Percentiles rank a stretch among this genome's conserved stretches.
These are phyloP conservation scores for Hamigera avellanea DNA, from an alignment of 495 filamentous ascomycete species.

Conservation along the genomic window DNA sequence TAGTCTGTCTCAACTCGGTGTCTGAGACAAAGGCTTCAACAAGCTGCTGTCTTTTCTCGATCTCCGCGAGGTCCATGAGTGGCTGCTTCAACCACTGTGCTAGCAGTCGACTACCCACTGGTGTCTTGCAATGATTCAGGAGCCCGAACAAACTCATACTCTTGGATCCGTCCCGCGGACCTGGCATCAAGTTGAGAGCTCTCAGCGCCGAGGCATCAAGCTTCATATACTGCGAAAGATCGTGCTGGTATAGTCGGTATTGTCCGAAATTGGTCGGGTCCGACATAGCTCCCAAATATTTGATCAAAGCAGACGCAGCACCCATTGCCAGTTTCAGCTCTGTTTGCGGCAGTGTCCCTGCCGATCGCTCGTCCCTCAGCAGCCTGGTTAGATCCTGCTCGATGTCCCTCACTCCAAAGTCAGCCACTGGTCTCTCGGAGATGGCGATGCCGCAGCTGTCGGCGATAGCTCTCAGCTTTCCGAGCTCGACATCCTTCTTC, in stretches of 20 bases:
- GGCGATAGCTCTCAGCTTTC: slow-evolving; percentile 77
- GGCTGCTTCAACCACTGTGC: slow-evolving; percentile 98
- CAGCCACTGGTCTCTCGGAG: slow-evolving; percentile 59
- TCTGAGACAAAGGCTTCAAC: slow-evolving; percentile 92
- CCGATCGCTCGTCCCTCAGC: slow-evolving; percentile 71
- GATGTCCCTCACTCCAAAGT: slow-evolving; percentile 87
- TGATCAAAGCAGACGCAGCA: slow-evolving; percentile 84
- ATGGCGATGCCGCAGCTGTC: slow-evolving; percentile 86
- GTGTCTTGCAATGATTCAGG: slow-evolving; percentile 96
- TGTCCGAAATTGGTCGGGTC: slow-evolving; percentile 93
- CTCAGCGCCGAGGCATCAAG: slow-evolving; percentile 90
- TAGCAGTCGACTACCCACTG: slow-evolving; percentile 78
- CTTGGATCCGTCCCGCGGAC: slow-evolving; percentile 84
- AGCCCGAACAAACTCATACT: slow-evolving; percentile 95
- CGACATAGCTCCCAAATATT: slow-evolving; percentile 83
- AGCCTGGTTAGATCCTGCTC: slow-evolving; percentile 87
- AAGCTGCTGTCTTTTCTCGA: slow-evolving; percentile 83
- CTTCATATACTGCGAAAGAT: slow-evolving; percentile 97
- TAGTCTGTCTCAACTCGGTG: slow-evolving; percentile 87
- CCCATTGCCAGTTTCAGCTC: slow-evolving; percentile 97
- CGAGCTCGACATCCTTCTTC: slow-evolving; percentile 78
- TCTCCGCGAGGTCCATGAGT: slow-evolving; percentile 81
- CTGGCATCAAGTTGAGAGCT: slow-evolving; percentile 94
- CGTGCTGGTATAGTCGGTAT: slow-evolving; percentile 94
- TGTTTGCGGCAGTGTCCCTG: slow-evolving; percentile 71